These are phyloP conservation scores for Tetrapisispora iriomotensis DNA, from an alignment of 805 yeast genomes.

Conservation along the genomic window DNA sequence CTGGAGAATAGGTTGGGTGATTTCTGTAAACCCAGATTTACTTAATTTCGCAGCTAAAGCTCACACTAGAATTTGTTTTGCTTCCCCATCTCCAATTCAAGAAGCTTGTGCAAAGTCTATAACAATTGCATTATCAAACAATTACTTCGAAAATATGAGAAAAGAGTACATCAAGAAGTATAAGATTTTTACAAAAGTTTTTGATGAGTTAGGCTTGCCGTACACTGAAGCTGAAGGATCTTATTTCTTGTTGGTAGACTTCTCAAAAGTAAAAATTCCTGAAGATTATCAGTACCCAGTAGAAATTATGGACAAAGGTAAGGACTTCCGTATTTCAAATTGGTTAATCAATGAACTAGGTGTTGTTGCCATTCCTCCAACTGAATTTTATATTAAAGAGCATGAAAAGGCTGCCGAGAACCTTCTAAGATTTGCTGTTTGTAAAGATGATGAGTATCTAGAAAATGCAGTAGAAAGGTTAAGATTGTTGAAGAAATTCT, in stretches of 20 bases:
- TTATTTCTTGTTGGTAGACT: constrained; percentile 82
- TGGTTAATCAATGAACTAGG: constrained; percentile 92
- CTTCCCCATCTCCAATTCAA: constrained; percentile 85
- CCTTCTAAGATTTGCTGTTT: constrained; percentile 86
- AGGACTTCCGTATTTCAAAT: constrained; percentile 80
- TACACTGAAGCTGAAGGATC: constrained; percentile 92
- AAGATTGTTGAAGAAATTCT: constrained; percentile 54
- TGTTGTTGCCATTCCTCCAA: constrained; percentile 93
- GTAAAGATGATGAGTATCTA: constrained; percentile 78
- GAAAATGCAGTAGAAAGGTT: constrained; percentile 75
- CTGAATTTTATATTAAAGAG: constrained; percentile 75
- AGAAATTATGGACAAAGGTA: constrained; percentile 57
- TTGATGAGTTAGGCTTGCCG: constrained; percentile 81
- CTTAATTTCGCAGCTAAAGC: constrained; percentile 78
- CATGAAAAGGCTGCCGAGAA: constrained; percentile 73
- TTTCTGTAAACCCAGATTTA: constrained; percentile 67
- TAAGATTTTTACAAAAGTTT: constrained; percentile 59
- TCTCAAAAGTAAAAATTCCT: constrained; percentile 74
- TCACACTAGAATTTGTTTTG: constrained; percentile 88
- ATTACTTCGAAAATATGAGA: constrained; percentile 65
- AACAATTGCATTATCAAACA: constrained; percentile 44
- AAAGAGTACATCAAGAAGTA: constrained; percentile 62
- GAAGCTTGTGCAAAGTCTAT: constrained; percentile 83
- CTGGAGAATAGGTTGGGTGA: constrained; percentile 96
- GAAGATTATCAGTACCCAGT: constrained; percentile 60